These are phyloP conservation scores for Chiua sp. DNA, from an alignment of 1,284 basidiomycete genomes.

Conservation along the genomic window DNA sequence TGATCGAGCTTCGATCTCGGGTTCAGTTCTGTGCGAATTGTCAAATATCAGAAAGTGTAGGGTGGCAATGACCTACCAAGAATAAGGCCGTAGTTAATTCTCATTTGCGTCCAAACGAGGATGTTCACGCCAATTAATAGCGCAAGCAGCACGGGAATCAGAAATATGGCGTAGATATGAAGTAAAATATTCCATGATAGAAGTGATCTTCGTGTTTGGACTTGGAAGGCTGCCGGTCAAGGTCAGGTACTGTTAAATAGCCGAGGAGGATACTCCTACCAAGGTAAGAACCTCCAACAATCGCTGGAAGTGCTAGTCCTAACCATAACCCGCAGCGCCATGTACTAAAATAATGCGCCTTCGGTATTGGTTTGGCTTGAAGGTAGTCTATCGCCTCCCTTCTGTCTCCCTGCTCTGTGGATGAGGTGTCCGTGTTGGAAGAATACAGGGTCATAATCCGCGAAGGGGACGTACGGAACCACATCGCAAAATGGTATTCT, in stretches of 20 bases:
- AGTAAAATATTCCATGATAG: conserved; percentile 80
- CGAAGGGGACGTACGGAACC: conserved; percentile 63
- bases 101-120: conserved; percentile 73
- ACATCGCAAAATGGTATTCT: conserved; percentile 73
- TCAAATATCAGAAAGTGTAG: neutral
- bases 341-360: conserved; percentile 81
- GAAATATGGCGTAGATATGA: conserved; percentile 78
- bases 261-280: conserved; percentile 50
- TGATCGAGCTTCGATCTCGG: conserved; percentile 81
- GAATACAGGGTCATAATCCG: neutral
- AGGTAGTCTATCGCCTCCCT: conserved; percentile 81
- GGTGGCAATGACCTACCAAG: conserved; percentile 60
- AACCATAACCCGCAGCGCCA: conserved; percentile 81
- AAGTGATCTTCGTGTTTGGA: conserved; percentile 59
- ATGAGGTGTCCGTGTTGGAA: neutral
- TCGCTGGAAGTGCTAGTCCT: conserved; percentile 78
- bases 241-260: neutral
- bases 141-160: conserved; percentile 79
- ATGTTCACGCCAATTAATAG: conserved; percentile 86
- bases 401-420: conserved; percentile 77
- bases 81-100: conserved; percentile 93
- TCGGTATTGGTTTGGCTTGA: conserved; percentile 58
- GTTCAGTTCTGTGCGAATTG: conserved; percentile 67
- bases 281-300: conserved; percentile 70
- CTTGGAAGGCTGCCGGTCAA: conserved; percentile 56